Conservation (phyloP, 257 asterid species). For the Galeopsis tetrahit region DNA sequence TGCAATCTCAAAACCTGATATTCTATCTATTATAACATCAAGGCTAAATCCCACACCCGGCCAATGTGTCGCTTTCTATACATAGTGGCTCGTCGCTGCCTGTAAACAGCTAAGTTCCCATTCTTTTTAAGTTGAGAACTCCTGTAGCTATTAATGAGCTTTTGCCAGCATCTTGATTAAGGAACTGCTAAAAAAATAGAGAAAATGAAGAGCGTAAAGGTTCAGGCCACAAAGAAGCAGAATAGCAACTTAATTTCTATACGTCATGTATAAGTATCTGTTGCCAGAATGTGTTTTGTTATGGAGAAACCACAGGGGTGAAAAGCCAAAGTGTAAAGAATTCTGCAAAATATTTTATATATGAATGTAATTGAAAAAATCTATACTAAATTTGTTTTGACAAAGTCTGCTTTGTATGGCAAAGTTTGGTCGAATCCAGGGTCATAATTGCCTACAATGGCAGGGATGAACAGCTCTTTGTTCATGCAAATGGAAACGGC, state of each 20-base stretch:
- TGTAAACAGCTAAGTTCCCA: no score
- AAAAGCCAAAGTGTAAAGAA: not conserved
- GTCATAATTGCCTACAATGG: no score
- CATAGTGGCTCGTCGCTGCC: conserved; percentile 5
- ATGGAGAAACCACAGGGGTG: not conserved
- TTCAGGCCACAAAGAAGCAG: not conserved
- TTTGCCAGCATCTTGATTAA: no score
- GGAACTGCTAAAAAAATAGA: not conserved
- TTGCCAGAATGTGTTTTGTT: not conserved
- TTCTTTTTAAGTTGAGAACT: no score
- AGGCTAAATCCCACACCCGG: conserved; percentile 7
- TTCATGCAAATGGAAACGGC: no score
- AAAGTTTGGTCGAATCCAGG: no score
- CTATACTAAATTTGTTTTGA: no score
- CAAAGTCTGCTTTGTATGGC: no score
- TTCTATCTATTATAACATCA: conserved; percentile 44
- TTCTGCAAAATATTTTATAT: no score
- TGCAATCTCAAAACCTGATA: conserved; percentile 43
- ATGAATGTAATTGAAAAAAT: no score
- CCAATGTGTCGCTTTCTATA: not conserved
- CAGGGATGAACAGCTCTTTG: no score
- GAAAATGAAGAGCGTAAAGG: not conserved
- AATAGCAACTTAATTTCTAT: not conserved
- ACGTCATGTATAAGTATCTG: not conserved
- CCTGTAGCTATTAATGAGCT: not conserved